Conservation (phyloP, 306 rosid genomes). For the Mucuna pruriens region DNA sequence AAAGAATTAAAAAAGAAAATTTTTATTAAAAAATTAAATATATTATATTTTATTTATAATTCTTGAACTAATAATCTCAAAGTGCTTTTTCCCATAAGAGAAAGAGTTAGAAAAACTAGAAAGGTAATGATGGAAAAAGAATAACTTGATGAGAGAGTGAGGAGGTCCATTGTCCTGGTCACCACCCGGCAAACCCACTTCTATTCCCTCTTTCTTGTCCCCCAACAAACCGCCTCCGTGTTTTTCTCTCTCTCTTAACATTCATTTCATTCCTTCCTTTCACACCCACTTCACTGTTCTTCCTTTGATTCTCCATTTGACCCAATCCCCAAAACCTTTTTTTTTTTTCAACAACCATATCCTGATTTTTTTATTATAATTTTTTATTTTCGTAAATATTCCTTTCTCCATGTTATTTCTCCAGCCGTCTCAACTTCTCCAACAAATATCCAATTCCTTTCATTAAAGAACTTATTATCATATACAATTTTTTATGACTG, state of each 20-base stretch:
- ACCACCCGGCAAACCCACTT: conserved; percentile 68
- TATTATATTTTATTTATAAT: too few relatives aligned
- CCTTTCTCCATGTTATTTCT: too few relatives aligned
- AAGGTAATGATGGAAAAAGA: conserved; percentile 49
- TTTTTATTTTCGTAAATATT: too few relatives aligned
- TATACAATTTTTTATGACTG: too few relatives aligned
- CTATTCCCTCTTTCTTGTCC: conserved; percentile 68
- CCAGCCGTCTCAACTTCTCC: too few relatives aligned
- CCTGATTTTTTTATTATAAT: too few relatives aligned
- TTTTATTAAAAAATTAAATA: too few relatives aligned
- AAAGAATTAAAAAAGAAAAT: too few relatives aligned
- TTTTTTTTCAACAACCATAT: too few relatives aligned
- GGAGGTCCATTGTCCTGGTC: conserved; percentile 44
- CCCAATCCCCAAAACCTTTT: too few relatives aligned
- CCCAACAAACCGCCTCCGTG: conserved; percentile 49
- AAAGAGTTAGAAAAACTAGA: background rate
- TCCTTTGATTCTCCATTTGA: background rate
- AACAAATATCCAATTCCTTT: too few relatives aligned
- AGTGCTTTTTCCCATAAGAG: background rate
- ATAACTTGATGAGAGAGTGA: background rate
- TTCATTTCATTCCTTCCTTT: background rate
- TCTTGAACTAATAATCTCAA: background rate
- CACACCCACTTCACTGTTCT: background rate
- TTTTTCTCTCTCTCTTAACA: conserved; percentile 33
- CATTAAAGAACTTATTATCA: too few relatives aligned